Evolutionary conservation across 257 asterid genomes (phyloP), one percentile per base, ranked within the genome.

Genomic region (Fraxinus anomala): DNA sequence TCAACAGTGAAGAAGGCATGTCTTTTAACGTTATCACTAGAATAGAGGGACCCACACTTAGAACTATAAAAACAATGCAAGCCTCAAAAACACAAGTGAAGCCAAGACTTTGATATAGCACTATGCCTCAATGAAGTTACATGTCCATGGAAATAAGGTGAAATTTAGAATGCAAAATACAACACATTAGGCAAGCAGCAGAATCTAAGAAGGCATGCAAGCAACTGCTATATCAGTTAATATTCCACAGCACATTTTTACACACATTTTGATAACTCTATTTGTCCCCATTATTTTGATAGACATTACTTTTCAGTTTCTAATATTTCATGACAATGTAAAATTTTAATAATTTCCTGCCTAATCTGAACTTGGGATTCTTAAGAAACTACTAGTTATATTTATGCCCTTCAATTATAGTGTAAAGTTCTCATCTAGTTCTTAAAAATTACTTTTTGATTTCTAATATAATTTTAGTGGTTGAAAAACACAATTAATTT

Each of bases 401-500:
- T 56, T 2, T 56, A n/a, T n/a, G 12, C 28, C 66, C 66, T 54
- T 13, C 65, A 17, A 26, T n/a, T 7, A 21, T 56, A 56, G 10
- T n/a, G 66, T n/a, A 56, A 19, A 56, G 12, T 56, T 16, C 8
- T 7, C 5, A 13, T 44, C 21, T 66, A 21, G 31, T 79, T 23
- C 28, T 34, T 44, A 63, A 19, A 31, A 14, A 19, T 33, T 68
- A 61, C 42, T 24, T 21, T 21, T 40, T 16, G 14, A 47, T 34
- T 49, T 47, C 23, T 19, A 39, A 78, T 40, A 24, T 39, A 17
- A 77, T 47, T 44, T 51, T 36, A n/a, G 14, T 1, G 14, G 26
- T 24, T 16, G 24, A 47, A 28, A 78, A 72, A 72, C 13, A 42
- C 82, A 30, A 54, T 72, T 66, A 37, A 39, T 24, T 19, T 11